Conservation (phyloP, 2,329 filamentous ascomycete species). For the Xylaria hypoxylon region DNA sequence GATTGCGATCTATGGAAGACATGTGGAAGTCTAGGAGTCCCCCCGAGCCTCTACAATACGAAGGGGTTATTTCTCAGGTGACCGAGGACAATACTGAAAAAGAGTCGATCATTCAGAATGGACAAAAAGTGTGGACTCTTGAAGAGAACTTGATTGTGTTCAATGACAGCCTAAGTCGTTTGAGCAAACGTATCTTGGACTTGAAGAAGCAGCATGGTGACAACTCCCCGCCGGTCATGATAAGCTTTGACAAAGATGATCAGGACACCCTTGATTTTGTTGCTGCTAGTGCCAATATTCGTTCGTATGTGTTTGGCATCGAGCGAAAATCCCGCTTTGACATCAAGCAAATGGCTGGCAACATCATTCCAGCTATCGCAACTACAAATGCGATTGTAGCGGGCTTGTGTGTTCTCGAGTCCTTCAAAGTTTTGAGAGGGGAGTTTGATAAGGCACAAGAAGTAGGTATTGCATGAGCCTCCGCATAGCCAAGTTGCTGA, state of each 20-base stretch:
- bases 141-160: slow-evolving; percentile 89
- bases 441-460: slow-evolving; percentile 80
- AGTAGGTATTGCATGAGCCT: slow-evolving; percentile 55
- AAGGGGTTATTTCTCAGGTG: slow-evolving; percentile 66
- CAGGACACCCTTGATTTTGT: slow-evolving; percentile 96
- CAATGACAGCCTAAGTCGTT: slow-evolving; percentile 80
- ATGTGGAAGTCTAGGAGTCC: slow-evolving; percentile 92
- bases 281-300: slow-evolving; percentile 86
- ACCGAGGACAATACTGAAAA: slow-evolving; percentile 61
- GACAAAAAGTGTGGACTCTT: slow-evolving; percentile 83
- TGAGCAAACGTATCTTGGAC: slow-evolving; percentile 78
- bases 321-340: slow-evolving; percentile 92
- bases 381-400: slow-evolving; percentile 98
- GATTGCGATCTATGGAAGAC: slow-evolving; percentile 87
- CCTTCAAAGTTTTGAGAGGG: slow-evolving; percentile 86
- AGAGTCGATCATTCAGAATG: slow-evolving; percentile 69
- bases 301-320: slow-evolving; percentile 90
- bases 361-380: slow-evolving; percentile 98
- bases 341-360: slow-evolving; percentile 98
- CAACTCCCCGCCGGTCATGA: slow-evolving; percentile 68
- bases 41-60: slow-evolving; percentile 79
- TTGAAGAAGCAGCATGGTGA: slow-evolving; percentile 63
- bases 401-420: slow-evolving; percentile 88
- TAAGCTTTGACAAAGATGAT: slow-evolving; percentile 97
- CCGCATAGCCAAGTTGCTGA: slow-evolving; percentile 24